Percentiles rank a stretch among this genome's conserved stretches.
phyloP scores from a whole-genome alignment of 768 basidiomycete genomes.

The Termitomyces sp. region DNA sequence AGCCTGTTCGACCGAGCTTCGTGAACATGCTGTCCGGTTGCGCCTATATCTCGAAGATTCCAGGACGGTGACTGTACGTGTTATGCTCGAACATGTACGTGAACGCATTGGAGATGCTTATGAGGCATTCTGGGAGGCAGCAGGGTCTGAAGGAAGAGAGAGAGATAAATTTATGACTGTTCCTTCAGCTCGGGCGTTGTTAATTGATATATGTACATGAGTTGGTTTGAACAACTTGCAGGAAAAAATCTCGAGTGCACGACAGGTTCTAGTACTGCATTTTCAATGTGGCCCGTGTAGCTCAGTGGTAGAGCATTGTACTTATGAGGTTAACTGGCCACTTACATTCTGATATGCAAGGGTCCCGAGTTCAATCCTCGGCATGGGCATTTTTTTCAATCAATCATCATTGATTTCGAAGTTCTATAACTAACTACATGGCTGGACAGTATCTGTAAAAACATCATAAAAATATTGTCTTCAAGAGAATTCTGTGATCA shows the following conservation, averaged over 20 bases:
- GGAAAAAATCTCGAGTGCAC: neutral
- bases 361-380: slow-evolving; percentile 54
- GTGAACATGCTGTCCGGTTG: slow-evolving; percentile 50
- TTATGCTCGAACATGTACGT: slow-evolving; percentile 72
- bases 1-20: slow-evolving; percentile 50
- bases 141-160: slow-evolving; percentile 21
- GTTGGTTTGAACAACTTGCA: neutral
- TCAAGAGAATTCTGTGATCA: too few relatives aligned
- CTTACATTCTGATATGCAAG: slow-evolving; percentile 33
- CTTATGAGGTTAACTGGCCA: slow-evolving; percentile 43
- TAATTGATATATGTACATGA: slow-evolving; percentile 6
- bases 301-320: slow-evolving; percentile 59
- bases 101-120: slow-evolving; percentile 75
- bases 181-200: slow-evolving; percentile 4
- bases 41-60: slow-evolving; percentile 78
- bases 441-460: too few relatives aligned
- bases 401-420: too few relatives aligned
- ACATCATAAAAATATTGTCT: too few relatives aligned
- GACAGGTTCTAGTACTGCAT: too few relatives aligned
- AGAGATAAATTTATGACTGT: slow-evolving; percentile 3
- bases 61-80: slow-evolving; percentile 72
- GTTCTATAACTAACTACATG: too few relatives aligned
- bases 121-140: slow-evolving; percentile 61
- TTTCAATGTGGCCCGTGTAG: slow-evolving; percentile 35
- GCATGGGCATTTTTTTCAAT: slow-evolving; percentile 32